Evolutionary conservation across 345 rosid genomes (phyloP).

Genomic region (Ceriops zippeliana): DNA sequence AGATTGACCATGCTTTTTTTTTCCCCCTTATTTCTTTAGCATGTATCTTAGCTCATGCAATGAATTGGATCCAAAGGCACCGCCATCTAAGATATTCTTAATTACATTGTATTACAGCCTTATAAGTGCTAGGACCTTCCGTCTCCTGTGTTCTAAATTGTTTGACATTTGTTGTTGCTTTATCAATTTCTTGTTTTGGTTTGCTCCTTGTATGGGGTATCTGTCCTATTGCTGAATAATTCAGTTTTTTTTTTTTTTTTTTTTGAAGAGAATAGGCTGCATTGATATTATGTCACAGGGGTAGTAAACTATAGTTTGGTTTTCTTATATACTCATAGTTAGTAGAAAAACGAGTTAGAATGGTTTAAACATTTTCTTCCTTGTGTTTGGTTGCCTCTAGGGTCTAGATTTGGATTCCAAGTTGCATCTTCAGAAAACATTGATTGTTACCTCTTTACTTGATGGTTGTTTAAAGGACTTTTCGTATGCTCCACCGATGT

Average conservation of each 20-base stretch:
- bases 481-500: background rate
- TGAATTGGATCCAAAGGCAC: background rate
- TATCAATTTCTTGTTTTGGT: background rate
- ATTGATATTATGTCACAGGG: background rate
- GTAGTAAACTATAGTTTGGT: background rate
- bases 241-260: background rate
- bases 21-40: background rate
- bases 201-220: conserved; percentile 2
- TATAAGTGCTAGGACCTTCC: background rate
- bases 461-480: background rate
- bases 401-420: background rate
- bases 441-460: background rate
- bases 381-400: background rate
- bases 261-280: background rate
- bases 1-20: conserved; percentile 14
- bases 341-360: background rate
- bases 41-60: background rate
- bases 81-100: background rate
- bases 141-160: background rate
- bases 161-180: background rate
- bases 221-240: background rate
- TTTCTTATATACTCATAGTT: background rate
- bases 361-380: background rate
- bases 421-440: background rate
- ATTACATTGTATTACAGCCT: background rate